Base-by-base conservation (phyloP, 345 rosid genomes). In the Boechera divaricarpa region DNA sequence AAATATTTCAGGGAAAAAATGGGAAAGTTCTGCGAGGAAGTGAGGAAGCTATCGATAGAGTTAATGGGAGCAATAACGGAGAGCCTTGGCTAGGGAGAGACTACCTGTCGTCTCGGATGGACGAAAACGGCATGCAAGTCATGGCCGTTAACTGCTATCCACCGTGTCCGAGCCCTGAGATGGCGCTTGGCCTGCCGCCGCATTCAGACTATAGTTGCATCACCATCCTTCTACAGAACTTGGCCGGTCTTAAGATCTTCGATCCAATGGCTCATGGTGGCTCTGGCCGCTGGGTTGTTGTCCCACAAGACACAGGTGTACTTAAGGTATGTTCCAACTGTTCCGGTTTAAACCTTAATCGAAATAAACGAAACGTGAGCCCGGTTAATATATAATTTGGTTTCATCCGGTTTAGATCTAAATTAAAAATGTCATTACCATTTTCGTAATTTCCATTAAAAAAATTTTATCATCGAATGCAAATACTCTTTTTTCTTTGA, bases 151-250 rank as follows among this genome's bases (percentile, higher is more conserved):
- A 90, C 66, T 84, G 90, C 69, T 85, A 87, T 61, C 91, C 93
- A 6, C 86, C 87, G 1, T 83, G 94, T 79, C 90, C 96, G 2
- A 60, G 59, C 16, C 88, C 91, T 8, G 70, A 73, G 5, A 16
- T 60, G 29, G 74, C 87, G 1, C 72, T 89, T 5, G 91, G 94
- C 6, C 65, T 89, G 58, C 89, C 89, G 0, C 90, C 92, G 0
- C 94, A 92, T 67, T 84, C 89, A 1, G 93, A 92, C 79, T 86
- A 87, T 80, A 85, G 82, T 44, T 86, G 89, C 79, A 54, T 86
- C 33, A 89, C 89, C 74, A 78, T 90, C 33, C 65, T 86, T 72
- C 81, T 86, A 60, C 91, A 86, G 72, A 83, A 70, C 81, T 75
- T 85, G 35, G 68, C 80, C 0, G 94, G 94, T 18, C 90, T 90